Evolutionary conservation across 177 flowering plant species (phyloP), one percentile per base, ranked within the genome.

Genomic region (Vitis hybrid): DNA sequence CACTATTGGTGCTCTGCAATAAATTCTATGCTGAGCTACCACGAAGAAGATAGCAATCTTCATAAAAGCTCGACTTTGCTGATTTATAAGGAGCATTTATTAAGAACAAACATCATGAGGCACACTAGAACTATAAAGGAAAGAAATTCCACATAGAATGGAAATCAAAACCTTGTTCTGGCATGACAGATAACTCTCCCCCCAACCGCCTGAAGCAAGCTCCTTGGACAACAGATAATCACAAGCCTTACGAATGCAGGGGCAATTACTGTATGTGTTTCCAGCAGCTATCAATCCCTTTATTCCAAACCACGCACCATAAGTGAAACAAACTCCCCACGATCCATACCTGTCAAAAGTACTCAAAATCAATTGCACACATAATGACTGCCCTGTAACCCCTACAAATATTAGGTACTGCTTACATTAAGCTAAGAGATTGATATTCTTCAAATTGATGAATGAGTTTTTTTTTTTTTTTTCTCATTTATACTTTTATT

Each of bases 141-240:
- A 33, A 66, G 13, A 3, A 51, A 55, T n/a, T 11, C 2, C 14
- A 62, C 16, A 21, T 21, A n/a, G 60, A 2, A 13, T 16, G 51
- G 26, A 22, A 62, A 71, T 58, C 33, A 16, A 15, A 56, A 89
- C 94, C 91, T 88, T 86, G 77, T 86, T 73, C 62, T 82, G 87
- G 76, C 86, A 82, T 49, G 94, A 88, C 61, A 86, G 87, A 68
- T 89, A 88, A 77, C 90, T 88, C 86, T 89, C 91, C 48, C 94
- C 94, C 94, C 26, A 22, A 22, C 94, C 94, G 68, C 94, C 94
- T 51, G 86, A 86, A 74, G 83, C 63, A 60, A 89, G 84, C 76
- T 89, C 85, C 71, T 84, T 88, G 49, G 89, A 86, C 78, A 89
- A 77, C 62, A 89, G 77, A 79, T 83, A 89, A 18, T 84, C 80